Conservation (phyloP, 345 rosid genomes). For the Rhizophora mangle region DNA sequence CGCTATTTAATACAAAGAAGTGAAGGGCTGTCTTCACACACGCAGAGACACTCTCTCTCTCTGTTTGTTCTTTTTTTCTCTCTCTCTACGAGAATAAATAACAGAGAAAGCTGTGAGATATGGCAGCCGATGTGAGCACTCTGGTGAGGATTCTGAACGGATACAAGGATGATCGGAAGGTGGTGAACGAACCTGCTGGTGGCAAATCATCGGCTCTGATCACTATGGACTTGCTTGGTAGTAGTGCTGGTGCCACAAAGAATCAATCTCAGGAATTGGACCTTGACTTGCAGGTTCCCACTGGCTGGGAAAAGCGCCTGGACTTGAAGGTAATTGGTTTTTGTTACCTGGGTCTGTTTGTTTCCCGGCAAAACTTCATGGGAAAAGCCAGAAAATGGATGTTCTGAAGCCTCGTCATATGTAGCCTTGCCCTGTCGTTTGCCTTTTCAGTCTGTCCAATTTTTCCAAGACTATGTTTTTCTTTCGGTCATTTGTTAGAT, state of each 20-base stretch:
- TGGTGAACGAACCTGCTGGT: constrained; percentile 8
- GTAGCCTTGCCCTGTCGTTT: too few species aligned
- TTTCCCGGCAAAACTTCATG: constrained; percentile 13
- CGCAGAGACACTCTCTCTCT: too few species aligned
- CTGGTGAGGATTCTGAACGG: constrained; percentile 22
- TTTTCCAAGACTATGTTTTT: background rate
- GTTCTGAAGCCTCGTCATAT: background rate
- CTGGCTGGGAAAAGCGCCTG: constrained; percentile 86
- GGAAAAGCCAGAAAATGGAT: background rate
- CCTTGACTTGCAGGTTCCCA: constrained; percentile 83
- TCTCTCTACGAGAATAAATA: background rate
- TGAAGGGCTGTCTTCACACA: too few species aligned
- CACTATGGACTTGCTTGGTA: constrained; percentile 71
- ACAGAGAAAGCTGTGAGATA: background rate
- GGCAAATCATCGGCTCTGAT: constrained; percentile 46
- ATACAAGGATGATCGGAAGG: constrained; percentile 24
- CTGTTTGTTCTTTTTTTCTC: background rate
- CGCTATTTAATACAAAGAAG: background rate
- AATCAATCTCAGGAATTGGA: constrained; percentile 68
- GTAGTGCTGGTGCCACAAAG: constrained; percentile 12
- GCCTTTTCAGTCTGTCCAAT: too few species aligned
- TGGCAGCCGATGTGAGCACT: constrained; percentile 38
- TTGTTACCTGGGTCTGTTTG: constrained; percentile 12
- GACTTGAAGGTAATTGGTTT: constrained; percentile 61
- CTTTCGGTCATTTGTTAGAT: too few species aligned